phyloP scores from a whole-genome alignment of 495 filamentous ascomycete species.

The Acidiella bohemica region DNA sequence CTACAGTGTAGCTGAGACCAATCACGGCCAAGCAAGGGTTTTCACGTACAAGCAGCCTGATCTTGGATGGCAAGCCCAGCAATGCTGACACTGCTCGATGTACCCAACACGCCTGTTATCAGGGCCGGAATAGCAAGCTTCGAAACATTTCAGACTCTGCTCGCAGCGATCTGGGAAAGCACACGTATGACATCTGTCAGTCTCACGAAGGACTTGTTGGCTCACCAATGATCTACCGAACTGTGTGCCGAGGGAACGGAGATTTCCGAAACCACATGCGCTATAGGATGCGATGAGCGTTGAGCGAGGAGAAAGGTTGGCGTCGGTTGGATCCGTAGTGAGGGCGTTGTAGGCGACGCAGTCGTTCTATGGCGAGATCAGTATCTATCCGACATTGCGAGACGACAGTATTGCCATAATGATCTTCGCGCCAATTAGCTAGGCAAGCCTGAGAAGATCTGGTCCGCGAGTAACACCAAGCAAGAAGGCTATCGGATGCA shows the following conservation, averaged over 20 bases:
- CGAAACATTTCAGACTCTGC: conserved; percentile 58
- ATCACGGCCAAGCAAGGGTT: too few species aligned
- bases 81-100: conserved; percentile 67
- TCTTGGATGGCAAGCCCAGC: conserved; percentile 62
- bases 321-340: conserved; percentile 35
- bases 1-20: too few species aligned
- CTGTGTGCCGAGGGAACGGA: conserved; percentile 70
- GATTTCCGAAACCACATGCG: conserved; percentile 55
- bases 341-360: conserved; percentile 40
- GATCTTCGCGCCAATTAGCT: conserved; percentile 72
- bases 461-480: conserved; percentile 61
- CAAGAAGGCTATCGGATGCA: conserved; percentile 73
- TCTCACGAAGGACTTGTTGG: not conserved
- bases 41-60: conserved; percentile 24
- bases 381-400: not conserved
- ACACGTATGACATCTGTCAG: conserved; percentile 33
- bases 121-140: conserved; percentile 64
- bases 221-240: conserved; percentile 42
- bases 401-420: conserved; percentile 41
- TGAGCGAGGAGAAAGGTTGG: conserved; percentile 50
- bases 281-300: conserved; percentile 59
- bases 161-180: conserved; percentile 63
- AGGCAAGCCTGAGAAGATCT: conserved; percentile 59
- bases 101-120: conserved; percentile 63
- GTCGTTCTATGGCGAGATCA: conserved; percentile 25